phyloP scores from a whole-genome alignment of 1,284 basidiomycete species.

The Sanghuangporus baumii region DNA sequence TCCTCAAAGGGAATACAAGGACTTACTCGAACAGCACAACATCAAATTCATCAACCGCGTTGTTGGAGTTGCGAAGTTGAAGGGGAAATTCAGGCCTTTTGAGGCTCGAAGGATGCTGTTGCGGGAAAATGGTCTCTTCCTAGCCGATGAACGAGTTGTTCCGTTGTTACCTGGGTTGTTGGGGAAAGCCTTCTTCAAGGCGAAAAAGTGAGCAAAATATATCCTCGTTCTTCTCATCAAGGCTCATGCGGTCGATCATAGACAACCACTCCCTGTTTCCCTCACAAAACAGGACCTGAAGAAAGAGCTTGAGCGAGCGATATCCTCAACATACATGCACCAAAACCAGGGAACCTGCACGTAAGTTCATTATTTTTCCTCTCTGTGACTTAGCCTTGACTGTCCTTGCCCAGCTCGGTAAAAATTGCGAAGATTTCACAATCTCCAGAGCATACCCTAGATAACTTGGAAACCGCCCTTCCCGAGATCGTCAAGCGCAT shows the following conservation, averaged over 20 bases:
- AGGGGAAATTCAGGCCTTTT: constrained; percentile 90
- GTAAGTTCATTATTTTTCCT: constrained; percentile 41
- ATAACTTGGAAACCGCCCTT: constrained; percentile 76
- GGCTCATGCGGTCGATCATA: constrained; percentile 28
- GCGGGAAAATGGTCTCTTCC: constrained; percentile 87
- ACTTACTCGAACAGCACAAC: constrained; percentile 70
- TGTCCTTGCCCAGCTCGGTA: constrained; percentile 53
- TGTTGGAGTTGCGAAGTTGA: constrained; percentile 86
- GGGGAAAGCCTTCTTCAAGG: constrained; percentile 88
- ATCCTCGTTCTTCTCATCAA: background rate
- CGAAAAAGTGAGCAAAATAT: constrained; percentile 73
- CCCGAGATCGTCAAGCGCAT: constrained; percentile 73
- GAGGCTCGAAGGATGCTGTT: constrained; percentile 84
- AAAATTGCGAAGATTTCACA: constrained; percentile 81
- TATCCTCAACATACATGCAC: constrained; percentile 91
- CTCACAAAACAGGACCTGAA: constrained; percentile 85
- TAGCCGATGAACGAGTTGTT: constrained; percentile 88
- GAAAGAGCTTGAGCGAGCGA: constrained; percentile 83
- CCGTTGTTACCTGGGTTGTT: constrained; percentile 84
- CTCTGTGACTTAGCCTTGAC: background rate
- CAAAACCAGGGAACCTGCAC: constrained; percentile 89
- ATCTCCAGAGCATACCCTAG: constrained; percentile 65
- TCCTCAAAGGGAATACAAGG: constrained; percentile 94
- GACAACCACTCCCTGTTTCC: constrained; percentile 91
- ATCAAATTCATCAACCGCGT: constrained; percentile 90